Conservation (phyloP, 495 filamentous ascomycete genomes). For the Hypoxylon lienhwacheense region DNA sequence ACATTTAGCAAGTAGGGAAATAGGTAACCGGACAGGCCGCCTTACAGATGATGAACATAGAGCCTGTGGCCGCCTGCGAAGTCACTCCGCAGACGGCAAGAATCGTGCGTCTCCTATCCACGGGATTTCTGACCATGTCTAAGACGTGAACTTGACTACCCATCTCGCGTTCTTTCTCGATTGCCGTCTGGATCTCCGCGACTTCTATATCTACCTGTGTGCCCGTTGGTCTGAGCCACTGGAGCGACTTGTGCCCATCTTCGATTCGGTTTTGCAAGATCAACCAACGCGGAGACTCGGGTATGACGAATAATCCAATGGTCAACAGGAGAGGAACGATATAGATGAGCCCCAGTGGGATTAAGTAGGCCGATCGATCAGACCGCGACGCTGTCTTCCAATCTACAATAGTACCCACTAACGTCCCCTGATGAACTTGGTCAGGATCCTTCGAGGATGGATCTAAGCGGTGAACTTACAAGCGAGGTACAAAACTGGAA, state of each 20-base stretch:
- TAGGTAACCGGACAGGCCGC: background rate
- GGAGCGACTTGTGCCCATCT: conserved; percentile 46
- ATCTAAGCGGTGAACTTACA: conserved; percentile 24
- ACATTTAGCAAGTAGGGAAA: background rate
- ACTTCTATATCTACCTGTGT: conserved; percentile 47
- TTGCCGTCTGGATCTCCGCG: conserved; percentile 47
- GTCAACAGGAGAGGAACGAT: conserved; percentile 49
- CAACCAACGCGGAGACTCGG: conserved; percentile 59
- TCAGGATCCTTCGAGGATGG: background rate
- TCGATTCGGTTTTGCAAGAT: conserved; percentile 48
- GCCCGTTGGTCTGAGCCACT: conserved; percentile 45
- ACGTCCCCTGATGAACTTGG: conserved; percentile 40
- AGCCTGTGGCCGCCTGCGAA: conserved; percentile 52
- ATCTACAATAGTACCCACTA: conserved; percentile 56
- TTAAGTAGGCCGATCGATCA: conserved; percentile 48
- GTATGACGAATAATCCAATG: conserved; percentile 52
- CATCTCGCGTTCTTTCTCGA: conserved; percentile 47
- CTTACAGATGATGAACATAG: conserved; percentile 56
- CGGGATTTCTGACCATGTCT: conserved; percentile 51
- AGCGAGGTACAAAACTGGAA: conserved; percentile 33
- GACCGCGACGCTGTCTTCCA: conserved; percentile 47
- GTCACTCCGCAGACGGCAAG: conserved; percentile 49
- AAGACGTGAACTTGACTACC: conserved; percentile 41
- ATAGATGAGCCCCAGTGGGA: conserved; percentile 54
- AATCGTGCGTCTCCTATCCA: conserved; percentile 47